Percentiles rank a stretch among this genome's conserved stretches.
These are phyloP conservation scores for Sarocladiaceae sp. DNA, from an alignment of 2,329 filamentous ascomycete species.

Conservation along the genomic window DNA sequence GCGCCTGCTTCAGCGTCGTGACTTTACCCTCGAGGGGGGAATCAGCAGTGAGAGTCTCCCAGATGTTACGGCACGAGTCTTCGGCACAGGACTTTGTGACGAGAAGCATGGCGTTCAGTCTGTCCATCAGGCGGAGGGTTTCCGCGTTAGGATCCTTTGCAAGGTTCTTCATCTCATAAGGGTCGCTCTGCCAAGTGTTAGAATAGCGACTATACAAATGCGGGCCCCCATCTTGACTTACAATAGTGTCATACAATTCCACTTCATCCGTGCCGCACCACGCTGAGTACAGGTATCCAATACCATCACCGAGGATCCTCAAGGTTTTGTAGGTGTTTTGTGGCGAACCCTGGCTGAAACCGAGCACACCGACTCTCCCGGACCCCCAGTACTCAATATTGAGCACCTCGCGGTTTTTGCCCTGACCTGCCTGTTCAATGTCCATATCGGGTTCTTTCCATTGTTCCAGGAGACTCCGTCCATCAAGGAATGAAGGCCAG, in stretches of 20 bases:
- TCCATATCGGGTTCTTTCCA: constrained; percentile 15
- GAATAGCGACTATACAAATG: background rate
- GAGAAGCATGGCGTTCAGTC: constrained; percentile 51
- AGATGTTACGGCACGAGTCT: constrained; percentile 44
- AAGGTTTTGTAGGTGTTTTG: constrained; percentile 50
- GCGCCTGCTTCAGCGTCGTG: constrained; percentile 8
- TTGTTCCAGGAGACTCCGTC: constrained; percentile 13
- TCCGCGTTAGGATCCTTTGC: constrained; percentile 1
- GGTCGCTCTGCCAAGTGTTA: background rate
- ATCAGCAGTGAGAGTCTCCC: constrained; percentile 33
- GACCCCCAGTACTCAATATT: constrained; percentile 47
- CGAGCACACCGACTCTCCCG: constrained; percentile 19
- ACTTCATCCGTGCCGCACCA: constrained; percentile 42
- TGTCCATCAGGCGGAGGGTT: constrained; percentile 28
- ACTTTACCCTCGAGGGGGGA: background rate
- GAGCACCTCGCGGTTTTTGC: constrained; percentile 42
- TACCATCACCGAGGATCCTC: constrained; percentile 37
- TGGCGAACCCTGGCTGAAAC: constrained; percentile 10
- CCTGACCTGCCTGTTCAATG: constrained; percentile 10
- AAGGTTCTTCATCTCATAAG: background rate
- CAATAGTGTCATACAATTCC: constrained; percentile 45
- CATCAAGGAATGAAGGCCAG: constrained; percentile 22
- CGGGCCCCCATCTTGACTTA: constrained; percentile 25
- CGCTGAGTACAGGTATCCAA: constrained; percentile 47
- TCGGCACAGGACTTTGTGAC: constrained; percentile 54